Evolutionary conservation across 805 yeast species (phyloP), one percentile per base, ranked within the genome.

Genomic region (Spathaspora gorwiae): DNA sequence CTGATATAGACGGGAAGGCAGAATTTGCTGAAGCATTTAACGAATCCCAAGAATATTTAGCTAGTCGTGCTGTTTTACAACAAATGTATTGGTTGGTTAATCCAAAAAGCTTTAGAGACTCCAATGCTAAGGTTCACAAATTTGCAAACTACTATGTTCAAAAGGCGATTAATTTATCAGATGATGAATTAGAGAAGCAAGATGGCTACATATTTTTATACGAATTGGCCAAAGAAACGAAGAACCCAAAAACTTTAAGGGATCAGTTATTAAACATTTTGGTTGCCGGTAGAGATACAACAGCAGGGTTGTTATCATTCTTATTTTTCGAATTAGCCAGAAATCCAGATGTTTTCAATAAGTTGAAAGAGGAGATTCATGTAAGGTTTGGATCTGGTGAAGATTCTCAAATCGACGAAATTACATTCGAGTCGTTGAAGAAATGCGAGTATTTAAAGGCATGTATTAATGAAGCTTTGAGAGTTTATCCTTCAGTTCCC

Each of bases 221-320:
- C 46, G 72, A 67, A 51, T 63, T 68, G 51, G 71, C 56, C 34
- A 66, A 67, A 50, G 62, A 65, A 40, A 66, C 72, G 9, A 60
- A 62, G 48, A 57, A 68, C 47, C 70, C 70, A 11, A 56, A 55
- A 47, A 54, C 59, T 8, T 62, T 68, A 45, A 60, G 65, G 47
- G 72, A 68, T 49, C 73, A 68, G 47, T 55, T 66, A 47, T 62
- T 68, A 51, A 68, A 68, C 47, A 68, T 68, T 39, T 61, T 68
- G 58, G 54, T 68, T 32, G 73, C 73, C 35, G 73, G 72, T 13
- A 66, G 73, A 60, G 73, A 68, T 51, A 68, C 73, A 30, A 68
- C 73, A 24, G 73, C 73, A 11, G 72, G 70, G 1, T 57, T 66
- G 44, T 57, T 68, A 47, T 64, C 71, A 26, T 66, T 66, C 45